A percentile compares a stretch with the other conserved stretches of the same genome.
phyloP scores from a whole-genome alignment of 495 filamentous ascomycete genomes.

The Immersiella caudata region DNA sequence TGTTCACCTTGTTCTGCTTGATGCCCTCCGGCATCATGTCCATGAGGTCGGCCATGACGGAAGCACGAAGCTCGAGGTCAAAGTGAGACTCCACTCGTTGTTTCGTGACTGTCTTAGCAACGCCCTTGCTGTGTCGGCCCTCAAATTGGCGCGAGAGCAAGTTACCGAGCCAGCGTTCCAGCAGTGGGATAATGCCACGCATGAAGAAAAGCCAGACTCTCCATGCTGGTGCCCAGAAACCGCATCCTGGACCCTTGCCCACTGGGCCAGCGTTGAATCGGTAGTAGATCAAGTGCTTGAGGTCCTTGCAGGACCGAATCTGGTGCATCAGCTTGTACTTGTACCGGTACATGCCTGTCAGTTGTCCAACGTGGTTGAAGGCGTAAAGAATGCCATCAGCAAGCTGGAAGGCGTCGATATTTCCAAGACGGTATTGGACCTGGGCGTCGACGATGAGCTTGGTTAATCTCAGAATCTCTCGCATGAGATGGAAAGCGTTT shows the following conservation, averaged over 20 bases:
- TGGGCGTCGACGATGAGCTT: slow-evolving; percentile 99
- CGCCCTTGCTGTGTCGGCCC: slow-evolving; percentile 97
- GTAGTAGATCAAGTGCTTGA: slow-evolving; percentile 99
- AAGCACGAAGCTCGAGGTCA: slow-evolving; percentile 94
- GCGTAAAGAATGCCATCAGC: slow-evolving; percentile 98
- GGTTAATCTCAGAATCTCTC: slow-evolving; percentile 95
- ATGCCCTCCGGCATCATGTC: slow-evolving; percentile 99
- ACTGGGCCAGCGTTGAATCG: slow-evolving; percentile 98
- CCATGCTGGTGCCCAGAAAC: slow-evolving; percentile 99
- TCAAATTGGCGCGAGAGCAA: slow-evolving; percentile 96
- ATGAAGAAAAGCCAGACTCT: slow-evolving; percentile 99
- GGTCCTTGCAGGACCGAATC: slow-evolving; percentile 97
- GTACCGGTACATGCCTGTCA: slow-evolving; percentile 99
- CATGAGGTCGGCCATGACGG: slow-evolving; percentile 98
- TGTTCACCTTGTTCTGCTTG: slow-evolving; percentile 99
- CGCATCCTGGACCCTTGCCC: slow-evolving; percentile 96
- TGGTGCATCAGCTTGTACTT: slow-evolving; percentile 99
- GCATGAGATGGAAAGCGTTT: slow-evolving; percentile 99
- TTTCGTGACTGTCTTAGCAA: slow-evolving; percentile 99
- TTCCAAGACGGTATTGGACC: slow-evolving; percentile 96
- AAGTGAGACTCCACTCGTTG: slow-evolving; percentile 99
- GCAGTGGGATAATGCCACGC: slow-evolving; percentile 94
- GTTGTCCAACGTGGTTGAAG: slow-evolving; percentile 98
- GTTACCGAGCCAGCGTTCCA: slow-evolving; percentile 98
- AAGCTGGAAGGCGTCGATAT: slow-evolving; percentile 98